Evolutionary conservation across 1,284 basidiomycete species (phyloP).

Genomic region (Microbotryum scabiosae): DNA sequence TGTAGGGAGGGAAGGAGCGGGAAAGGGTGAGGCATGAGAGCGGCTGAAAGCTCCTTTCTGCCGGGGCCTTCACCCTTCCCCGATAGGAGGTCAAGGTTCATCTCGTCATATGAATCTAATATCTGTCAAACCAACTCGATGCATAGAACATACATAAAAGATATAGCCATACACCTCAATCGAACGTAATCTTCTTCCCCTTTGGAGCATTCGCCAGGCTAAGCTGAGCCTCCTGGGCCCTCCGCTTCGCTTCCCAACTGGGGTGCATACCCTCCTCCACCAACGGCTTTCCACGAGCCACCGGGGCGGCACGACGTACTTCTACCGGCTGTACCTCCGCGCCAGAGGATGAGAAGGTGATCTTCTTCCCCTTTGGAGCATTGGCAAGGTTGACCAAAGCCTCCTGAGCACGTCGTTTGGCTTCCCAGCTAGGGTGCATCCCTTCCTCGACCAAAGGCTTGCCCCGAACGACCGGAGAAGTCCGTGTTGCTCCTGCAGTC

Average conservation of each 20-base stretch:
- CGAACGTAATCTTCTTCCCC: conserved; percentile 48
- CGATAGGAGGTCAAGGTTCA: too few species aligned
- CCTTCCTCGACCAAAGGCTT: conserved; percentile 41
- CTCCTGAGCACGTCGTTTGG: conserved; percentile 68
- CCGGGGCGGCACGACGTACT: too few species aligned
- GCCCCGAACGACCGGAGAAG: conserved; percentile 26
- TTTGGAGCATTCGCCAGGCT: conserved; percentile 31
- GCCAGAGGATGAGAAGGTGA: conserved; percentile 39
- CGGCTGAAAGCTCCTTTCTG: too few species aligned
- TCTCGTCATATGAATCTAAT: too few species aligned
- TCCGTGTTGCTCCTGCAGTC: conserved; percentile 12
- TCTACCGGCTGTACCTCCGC: too few species aligned
- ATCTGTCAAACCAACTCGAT: too few species aligned
- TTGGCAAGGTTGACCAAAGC: conserved; percentile 37
- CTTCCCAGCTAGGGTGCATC: conserved; percentile 91
- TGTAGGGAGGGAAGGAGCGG: too few species aligned
- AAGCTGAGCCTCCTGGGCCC: conserved; percentile 54
- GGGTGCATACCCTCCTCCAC: conserved; percentile 61
- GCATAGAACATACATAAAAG: too few species aligned
- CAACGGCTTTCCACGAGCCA: conserved; percentile 12
- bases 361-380: conserved; percentile 43
- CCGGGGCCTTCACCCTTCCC: too few species aligned
- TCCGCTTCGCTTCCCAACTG: conserved; percentile 84
- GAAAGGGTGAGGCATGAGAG: too few species aligned
- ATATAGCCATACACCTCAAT: too few species aligned